Evolutionary conservation across 1,284 basidiomycete genomes (phyloP), one percentile per base, ranked within the genome.

Genomic region (Spongispora temasekensis): DNA sequence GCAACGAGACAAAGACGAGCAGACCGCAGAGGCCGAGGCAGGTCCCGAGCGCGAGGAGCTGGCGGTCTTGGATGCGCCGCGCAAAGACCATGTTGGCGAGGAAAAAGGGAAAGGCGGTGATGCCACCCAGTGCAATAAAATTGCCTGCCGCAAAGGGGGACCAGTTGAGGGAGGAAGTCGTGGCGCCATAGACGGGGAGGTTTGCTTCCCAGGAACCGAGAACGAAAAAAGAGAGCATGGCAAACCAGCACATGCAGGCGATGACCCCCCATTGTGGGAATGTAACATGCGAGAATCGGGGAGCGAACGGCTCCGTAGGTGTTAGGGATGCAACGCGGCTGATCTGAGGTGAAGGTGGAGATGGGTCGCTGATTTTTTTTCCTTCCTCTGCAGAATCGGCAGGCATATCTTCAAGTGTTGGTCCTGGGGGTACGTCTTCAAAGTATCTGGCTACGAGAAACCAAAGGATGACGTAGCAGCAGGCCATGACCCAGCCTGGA

Each of bases 181-280:
- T n/a, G 28, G 82, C 81, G 40, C 83, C 82, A 71, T 84, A 89
- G 55, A 90, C 81, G 28, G 89, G 89, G 56, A 91, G 82, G 71
- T 89, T 90, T 42, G 85, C 78, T 68, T 91, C 88, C 88, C 88
- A 90, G n/a, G 83, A 82, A 19, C 87, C 88, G 54, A 90, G 82
- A 67, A 89, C 79, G 73, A 89, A 88, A 78, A 90, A 91, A 70
- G 83, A 87, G 9, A 85, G 82, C 87, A 90, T 89, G 42, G 88
- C 82, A 66, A 84, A 86, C 85, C 87, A 90, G 68, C 85, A 88
- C 86, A 89, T 90, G 67, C 83, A 86, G 34, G 76, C 64, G 4
- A 48, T 48, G 44, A 48, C 1, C 0, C 31, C 31, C 31, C 31
- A 32, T 12, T 32, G 31, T 32, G 31, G 31, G 31, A 32, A 12